Evolutionary conservation across 2,329 filamentous ascomycete genomes (phyloP), one percentile per base, ranked within the genome.

Genomic region (Ophiostoma novo-ulmi): DNA sequence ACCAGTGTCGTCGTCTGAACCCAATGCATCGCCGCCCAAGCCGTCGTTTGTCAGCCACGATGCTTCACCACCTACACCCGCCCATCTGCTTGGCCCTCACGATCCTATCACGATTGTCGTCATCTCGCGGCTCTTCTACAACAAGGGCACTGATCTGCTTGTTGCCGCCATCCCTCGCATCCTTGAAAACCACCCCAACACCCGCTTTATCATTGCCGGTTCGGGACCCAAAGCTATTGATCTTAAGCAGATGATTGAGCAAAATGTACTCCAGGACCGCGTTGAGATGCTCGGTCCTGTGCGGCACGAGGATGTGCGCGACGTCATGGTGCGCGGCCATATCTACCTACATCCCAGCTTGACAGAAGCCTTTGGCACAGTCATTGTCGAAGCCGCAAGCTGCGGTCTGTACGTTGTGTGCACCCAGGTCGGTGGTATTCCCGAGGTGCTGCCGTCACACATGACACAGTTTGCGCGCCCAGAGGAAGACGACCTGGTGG

Each of bases 401-500:
- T 99, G 95, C 77, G 96, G 96, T 0, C 82, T 99, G 1, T 98
- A 98, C 77, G 93, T 99, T 4, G 96, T 99, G 1, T 97, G 93
- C 77, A 99, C 95, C 0, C 92, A 94, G 71, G 95, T 99, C 6
- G 95, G 95, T 68, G 95, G 95, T 44, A 98, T 99, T 72, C 95
- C 95, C 2, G 95, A 99, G 79, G 96, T 99, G 0, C 85, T 99
- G 2, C 95, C 95, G 0, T 90, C 89, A 8, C 93, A 98, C 79
- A 99, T 99, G 95, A 98, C 95, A 0, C 92, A 94, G 0, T 99
- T 98, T 78, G 94, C 96, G 31, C 94, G 95, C 75, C 95, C 95
- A 0, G 95, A 99, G 77, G 95, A 98, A 78, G 94, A 98, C 78
- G 94, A 98, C 77, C 83, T 99, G 13, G 94, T 99, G 0, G 85